phyloP scores from a whole-genome alignment of 2,329 filamentous ascomycete genomes.

The Phyllosticta citriasiana region DNA sequence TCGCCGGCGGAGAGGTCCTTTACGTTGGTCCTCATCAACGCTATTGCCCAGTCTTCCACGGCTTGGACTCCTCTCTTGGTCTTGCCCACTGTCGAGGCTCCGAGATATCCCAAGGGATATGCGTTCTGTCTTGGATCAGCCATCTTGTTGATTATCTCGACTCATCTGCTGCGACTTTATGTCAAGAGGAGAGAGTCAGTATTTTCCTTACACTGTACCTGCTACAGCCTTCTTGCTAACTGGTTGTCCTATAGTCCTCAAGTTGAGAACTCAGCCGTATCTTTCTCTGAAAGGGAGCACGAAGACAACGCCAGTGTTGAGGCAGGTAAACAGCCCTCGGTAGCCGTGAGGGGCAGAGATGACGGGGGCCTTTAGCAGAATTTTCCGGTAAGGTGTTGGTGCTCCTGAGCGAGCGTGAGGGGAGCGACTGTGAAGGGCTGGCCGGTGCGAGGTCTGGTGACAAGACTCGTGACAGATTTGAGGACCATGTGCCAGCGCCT shows the following conservation, averaged over 20 bases:
- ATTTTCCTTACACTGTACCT: not conserved
- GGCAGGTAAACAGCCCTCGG: not conserved
- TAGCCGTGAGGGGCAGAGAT: not conserved
- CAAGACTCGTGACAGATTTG: too few species aligned
- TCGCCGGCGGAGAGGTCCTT: slow-evolving; percentile 40
- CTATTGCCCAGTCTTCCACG: slow-evolving; percentile 44
- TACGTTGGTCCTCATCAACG: slow-evolving; percentile 42
- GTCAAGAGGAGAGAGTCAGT: not conserved
- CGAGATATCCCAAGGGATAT: slow-evolving; percentile 34
- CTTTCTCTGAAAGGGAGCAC: not conserved
- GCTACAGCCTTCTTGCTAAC: not conserved
- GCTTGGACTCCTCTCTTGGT: slow-evolving; percentile 47
- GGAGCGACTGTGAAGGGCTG: not conserved
- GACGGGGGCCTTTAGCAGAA: not conserved
- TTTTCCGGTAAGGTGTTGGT: not conserved
- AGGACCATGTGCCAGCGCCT: too few species aligned
- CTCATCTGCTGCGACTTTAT: not conserved
- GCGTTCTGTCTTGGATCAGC: slow-evolving; percentile 21
- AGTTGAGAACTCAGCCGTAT: not conserved
- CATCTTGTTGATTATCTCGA: not conserved
- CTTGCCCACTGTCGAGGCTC: slow-evolving; percentile 38
- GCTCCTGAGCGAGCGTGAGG: not conserved
- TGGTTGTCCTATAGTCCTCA: not conserved
- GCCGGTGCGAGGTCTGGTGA: too few species aligned
- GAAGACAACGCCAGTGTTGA: not conserved